A percentile compares a stretch with the other conserved stretches of the same genome.
Conservation (phyloP, 2,329 filamentous ascomycete species). For the Exserohilum rostratum region DNA sequence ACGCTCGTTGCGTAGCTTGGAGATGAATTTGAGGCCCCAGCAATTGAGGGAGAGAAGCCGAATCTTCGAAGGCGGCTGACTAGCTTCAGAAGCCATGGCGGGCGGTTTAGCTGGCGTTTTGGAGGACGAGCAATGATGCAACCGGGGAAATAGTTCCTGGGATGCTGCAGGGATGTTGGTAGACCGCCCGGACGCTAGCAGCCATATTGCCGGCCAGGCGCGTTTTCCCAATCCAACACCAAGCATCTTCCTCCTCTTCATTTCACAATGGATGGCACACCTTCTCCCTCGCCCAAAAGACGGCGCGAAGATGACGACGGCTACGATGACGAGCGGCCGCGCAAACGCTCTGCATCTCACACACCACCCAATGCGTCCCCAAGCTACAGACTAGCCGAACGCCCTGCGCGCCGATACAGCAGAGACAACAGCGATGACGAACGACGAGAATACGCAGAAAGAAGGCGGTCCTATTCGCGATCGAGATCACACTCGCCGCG, state of each 20-base stretch:
- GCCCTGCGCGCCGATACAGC: conserved; percentile 45
- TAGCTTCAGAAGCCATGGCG: conserved; percentile 29
- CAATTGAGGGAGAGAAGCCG: conserved; percentile 90
- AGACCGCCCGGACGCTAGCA: conserved; percentile 12
- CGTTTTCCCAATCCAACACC: conserved; percentile 16
- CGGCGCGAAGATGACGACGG: conserved; percentile 36
- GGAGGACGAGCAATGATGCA: conserved; percentile 18
- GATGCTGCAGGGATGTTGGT: conserved; percentile 18
- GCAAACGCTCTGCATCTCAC: conserved; percentile 42
- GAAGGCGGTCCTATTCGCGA: conserved; percentile 26
- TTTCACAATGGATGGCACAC: conserved; percentile 24
- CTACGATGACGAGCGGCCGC: conserved; percentile 35
- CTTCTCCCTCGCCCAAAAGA: conserved; percentile 38
- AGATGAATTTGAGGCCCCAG: conserved; percentile 92
- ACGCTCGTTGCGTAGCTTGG: conserved; percentile 76
- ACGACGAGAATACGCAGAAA: conserved; percentile 32
- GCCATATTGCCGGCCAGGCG: conserved; percentile 15
- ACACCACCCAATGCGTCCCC: conserved; percentile 37
- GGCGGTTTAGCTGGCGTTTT: not conserved
- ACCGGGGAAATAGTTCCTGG: conserved; percentile 18
- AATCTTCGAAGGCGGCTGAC: conserved; percentile 58
- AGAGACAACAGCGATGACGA: conserved; percentile 42
- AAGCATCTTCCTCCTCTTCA: not conserved
- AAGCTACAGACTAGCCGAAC: conserved; percentile 40
- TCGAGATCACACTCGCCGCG: conserved; percentile 21